phyloP scores from a whole-genome alignment of 1,139 yeast genomes.

The Candida tropicalis region DNA sequence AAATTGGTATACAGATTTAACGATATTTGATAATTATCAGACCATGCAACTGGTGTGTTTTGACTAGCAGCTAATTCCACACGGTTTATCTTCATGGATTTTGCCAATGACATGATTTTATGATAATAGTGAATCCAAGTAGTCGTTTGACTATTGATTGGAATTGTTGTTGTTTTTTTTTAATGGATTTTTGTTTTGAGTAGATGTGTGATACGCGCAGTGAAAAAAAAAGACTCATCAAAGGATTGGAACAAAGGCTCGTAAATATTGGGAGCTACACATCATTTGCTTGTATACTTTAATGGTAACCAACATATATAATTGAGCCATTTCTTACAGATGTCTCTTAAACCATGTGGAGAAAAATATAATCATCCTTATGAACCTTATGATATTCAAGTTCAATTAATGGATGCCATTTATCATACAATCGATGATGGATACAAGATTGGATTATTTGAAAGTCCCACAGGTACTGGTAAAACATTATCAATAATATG shows the following conservation, averaged over 20 bases:
- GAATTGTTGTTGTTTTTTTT: conserved; percentile 2
- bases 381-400: conserved; percentile 77
- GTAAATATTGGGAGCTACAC: background rate
- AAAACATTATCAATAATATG: conserved; percentile 88
- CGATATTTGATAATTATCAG: conserved; percentile 41
- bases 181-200: background rate
- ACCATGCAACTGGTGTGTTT: conserved; percentile 39
- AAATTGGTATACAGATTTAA: conserved; percentile 38
- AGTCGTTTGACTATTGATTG: too few relatives aligned
- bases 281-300: too few relatives aligned
- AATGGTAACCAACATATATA: background rate
- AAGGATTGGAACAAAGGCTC: background rate
- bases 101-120: conserved; percentile 21
- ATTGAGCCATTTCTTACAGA: background rate
- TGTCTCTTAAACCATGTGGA: conserved; percentile 1
- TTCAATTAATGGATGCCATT: conserved; percentile 73
- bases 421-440: conserved; percentile 60
- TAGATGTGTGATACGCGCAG: too few relatives aligned
- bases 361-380: conserved; percentile 70
- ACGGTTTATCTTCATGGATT: conserved; percentile 24
- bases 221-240: background rate
- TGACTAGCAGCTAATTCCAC: conserved; percentile 25
- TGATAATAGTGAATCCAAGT: too few relatives aligned
- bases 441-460: conserved; percentile 79
- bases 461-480: conserved; percentile 96